These are phyloP conservation scores for Sarcomyxa edulis DNA, from an alignment of 768 basidiomycete species.

Conservation along the genomic window DNA sequence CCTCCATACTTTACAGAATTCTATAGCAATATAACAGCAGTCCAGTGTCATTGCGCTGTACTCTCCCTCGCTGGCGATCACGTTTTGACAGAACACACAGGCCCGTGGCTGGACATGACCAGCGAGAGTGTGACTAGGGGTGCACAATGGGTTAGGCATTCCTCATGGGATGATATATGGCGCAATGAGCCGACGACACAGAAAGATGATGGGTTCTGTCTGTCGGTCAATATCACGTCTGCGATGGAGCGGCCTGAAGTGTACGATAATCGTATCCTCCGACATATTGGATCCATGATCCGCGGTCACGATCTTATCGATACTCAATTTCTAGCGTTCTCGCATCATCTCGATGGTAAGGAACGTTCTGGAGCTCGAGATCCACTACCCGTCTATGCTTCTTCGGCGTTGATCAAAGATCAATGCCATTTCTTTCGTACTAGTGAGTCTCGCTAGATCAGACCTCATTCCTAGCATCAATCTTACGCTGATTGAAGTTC, in stretches of 20 bases:
- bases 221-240: conserved; percentile 1
- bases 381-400: conserved; percentile 6
- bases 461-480: background rate
- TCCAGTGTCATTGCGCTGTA: no score
- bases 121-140: no score
- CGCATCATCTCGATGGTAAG: background rate
- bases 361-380: background rate
- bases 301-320: conserved; percentile 6
- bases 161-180: conserved; percentile 3
- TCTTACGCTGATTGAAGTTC: background rate
- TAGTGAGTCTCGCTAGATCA: conserved; percentile 1
- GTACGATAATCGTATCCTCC: background rate
- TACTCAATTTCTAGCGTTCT: conserved; percentile 5
- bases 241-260: background rate
- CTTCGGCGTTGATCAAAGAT: background rate
- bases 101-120: no score
- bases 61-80: no score
- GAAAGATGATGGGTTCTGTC: conserved; percentile 3
- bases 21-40: no score
- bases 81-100: no score
- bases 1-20: no score
- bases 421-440: conserved; percentile 5
- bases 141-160: background rate
- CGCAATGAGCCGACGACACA: conserved; percentile 2
- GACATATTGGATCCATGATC: conserved; percentile 2